Evolutionary conservation across 805 yeast species (phyloP).

Genomic region (Spathaspora passalidarum): DNA sequence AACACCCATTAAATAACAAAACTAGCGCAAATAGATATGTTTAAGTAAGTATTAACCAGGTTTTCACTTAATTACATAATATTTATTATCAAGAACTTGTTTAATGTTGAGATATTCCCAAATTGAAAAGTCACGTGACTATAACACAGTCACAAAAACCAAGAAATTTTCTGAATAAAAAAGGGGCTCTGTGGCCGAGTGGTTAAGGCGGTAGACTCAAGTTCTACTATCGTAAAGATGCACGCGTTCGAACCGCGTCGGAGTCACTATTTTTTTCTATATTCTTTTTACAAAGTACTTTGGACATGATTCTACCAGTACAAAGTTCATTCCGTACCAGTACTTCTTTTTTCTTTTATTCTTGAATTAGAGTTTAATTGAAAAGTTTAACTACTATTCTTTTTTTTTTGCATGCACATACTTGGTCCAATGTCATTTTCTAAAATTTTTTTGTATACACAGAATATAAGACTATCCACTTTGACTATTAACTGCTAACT

Average conservation of each 20-base stretch:
- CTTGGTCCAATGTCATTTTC: too few relatives aligned
- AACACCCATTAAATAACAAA: too few relatives aligned
- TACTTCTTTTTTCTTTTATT: too few relatives aligned
- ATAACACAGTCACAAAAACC: too few relatives aligned
- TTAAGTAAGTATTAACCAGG: background rate
- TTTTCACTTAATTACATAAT: too few relatives aligned
- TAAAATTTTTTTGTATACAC: too few relatives aligned
- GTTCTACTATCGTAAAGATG: slow-evolving; percentile 7
- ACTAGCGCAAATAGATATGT: too few relatives aligned
- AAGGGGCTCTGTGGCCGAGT: slow-evolving; percentile 6
- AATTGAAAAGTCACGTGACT: too few relatives aligned
- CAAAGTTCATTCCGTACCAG: too few relatives aligned
- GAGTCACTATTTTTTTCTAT: slow-evolving; percentile 4
- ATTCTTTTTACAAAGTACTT: too few relatives aligned
- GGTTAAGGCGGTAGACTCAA: slow-evolving; percentile 7
- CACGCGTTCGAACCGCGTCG: slow-evolving; percentile 8
- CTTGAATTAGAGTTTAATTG: too few relatives aligned
- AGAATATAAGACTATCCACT: slow-evolving; percentile 16
- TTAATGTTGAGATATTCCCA: background rate
- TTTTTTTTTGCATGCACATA: background rate
- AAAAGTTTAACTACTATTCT: background rate
- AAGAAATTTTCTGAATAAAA: background rate
- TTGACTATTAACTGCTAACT: slow-evolving; percentile 91
- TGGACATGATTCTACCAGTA: too few relatives aligned
- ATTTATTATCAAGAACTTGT: background rate